Evolutionary conservation across 2,329 filamentous ascomycete genomes (phyloP).

Genomic region (Dothistroma septosporum): DNA sequence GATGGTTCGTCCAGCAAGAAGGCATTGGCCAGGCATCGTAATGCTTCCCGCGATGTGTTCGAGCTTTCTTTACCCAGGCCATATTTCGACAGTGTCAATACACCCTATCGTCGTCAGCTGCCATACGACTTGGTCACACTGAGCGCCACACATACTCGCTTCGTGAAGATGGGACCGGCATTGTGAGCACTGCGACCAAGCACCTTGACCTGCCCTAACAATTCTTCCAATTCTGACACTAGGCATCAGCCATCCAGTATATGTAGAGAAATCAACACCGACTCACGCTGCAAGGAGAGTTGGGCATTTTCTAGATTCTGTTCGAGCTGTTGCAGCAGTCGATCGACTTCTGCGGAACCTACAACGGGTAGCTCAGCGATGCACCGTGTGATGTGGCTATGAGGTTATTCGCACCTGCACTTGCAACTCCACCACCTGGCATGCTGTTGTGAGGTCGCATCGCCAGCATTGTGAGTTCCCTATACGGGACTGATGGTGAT

Average conservation of each 20-base stretch:
- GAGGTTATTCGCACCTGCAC: conserved; percentile 7
- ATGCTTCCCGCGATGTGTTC: conserved; percentile 65
- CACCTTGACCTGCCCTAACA: conserved; percentile 65
- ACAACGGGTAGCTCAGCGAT: conserved; percentile 5
- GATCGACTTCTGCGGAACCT: conserved; percentile 28
- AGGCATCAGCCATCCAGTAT: conserved; percentile 10
- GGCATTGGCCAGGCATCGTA: conserved; percentile 82
- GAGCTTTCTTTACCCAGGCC: conserved; percentile 63
- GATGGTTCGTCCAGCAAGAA: conserved; percentile 65
- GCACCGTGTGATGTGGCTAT: conserved; percentile 5
- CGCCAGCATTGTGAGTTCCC: conserved; percentile 10
- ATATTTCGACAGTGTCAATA: conserved; percentile 66
- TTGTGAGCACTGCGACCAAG: conserved; percentile 67
- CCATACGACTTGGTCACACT: background rate
- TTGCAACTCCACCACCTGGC: conserved; percentile 8
- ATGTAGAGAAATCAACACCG: background rate
- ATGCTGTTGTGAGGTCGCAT: conserved; percentile 12
- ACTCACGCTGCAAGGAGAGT: conserved; percentile 28
- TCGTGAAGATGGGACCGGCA: conserved; percentile 80
- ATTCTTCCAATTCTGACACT: conserved; percentile 56
- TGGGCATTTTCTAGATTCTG: conserved; percentile 27
- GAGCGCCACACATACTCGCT: conserved; percentile 52
- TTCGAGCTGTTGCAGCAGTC: conserved; percentile 29
- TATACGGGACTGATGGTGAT: background rate
- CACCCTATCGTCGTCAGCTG: conserved; percentile 54